Base-by-base conservation (phyloP, 805 yeast species). In the Metschnikowia anglica region DNA sequence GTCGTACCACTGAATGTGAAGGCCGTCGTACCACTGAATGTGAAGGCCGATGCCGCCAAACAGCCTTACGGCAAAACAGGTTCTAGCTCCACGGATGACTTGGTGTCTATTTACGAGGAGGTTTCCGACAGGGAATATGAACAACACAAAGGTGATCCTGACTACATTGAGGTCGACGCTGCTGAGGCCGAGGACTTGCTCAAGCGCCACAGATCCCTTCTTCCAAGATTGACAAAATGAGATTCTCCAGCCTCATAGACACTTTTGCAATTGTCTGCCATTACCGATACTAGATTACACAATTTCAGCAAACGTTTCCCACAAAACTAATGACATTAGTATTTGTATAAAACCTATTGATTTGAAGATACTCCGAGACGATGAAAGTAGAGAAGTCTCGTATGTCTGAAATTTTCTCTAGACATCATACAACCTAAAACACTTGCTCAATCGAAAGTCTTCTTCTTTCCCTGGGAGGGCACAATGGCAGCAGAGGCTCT, bases 401-500 rank as follows among this genome's bases (percentile, higher is more conserved):
- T n/a, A n/a, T n/a, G n/a, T n/a, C n/a, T 23, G 25, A 23, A 23
- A 23, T 23, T 23, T 23, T 10, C 25, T 23, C 10, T 23, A 23
- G 10, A 10, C 25, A 7, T 23, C 25, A 23, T 10, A 25, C 18
- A 10, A 16, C 18, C 5, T 28, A 11, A 10, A 11, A 11, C n/a
- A 11, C 5, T 13, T n/a, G 18, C 31, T 28, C 62, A 78, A 53
- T 83, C 84, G 59, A 88, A 88, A 5, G 77, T 83, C 30, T 76
- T 73, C 62, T 89, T 91, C 66, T 87, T 90, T 62, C 98, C 98
- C n/a, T 82, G 73, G 1, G 97, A 85, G 37, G 87, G 80, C 21
- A 89, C 95, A 59, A 91, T 87, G 5, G 95, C 90, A 15, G 88
- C 88, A 56, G 87, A 83, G 7, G 82, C 95, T 69, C 98, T 81